Conservation (phyloP, 2,329 filamentous ascomycete species). For the Capronia coronata region DNA sequence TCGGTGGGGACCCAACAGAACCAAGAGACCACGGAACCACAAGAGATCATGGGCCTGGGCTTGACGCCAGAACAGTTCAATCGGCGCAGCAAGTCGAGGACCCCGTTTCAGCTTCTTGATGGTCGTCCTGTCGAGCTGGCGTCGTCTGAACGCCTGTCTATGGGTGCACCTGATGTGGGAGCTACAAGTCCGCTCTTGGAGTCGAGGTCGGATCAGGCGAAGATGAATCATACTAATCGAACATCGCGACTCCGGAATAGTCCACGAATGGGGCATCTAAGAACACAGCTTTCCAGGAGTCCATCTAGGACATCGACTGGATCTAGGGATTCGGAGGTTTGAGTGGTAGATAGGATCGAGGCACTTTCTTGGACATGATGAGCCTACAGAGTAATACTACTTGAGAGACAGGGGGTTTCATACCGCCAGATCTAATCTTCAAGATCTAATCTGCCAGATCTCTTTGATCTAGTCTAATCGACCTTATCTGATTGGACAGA, state of each 20-base stretch:
- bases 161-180: constrained; percentile 1
- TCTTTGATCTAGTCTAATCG: constrained; percentile 1
- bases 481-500: constrained; percentile 7
- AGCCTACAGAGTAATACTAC: no score
- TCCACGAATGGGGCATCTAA: constrained; percentile 8
- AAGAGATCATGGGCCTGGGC: constrained; percentile 20
- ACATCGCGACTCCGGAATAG: constrained; percentile 10
- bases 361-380: no score
- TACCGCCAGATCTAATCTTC: no score
- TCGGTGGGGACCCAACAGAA: background rate
- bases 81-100: constrained; percentile 11
- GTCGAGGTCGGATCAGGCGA: background rate
- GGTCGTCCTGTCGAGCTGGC: constrained; percentile 16
- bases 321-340: constrained; percentile 3
- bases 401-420: no score
- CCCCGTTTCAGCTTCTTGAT: constrained; percentile 3
- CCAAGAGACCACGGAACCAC: constrained; percentile 11
- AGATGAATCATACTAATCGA: no score
- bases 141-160: constrained; percentile 13
- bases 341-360: background rate
- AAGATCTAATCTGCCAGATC: no score
- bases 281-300: constrained; percentile 9
- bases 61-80: constrained; percentile 17
- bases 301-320: constrained; percentile 9
- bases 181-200: constrained; percentile 10